Percentiles rank a stretch among this genome's conserved stretches.
These are phyloP conservation scores for Mortierella sp. DNA, from an alignment of 371 early-diverging fungal species.

Conservation along the genomic window DNA sequence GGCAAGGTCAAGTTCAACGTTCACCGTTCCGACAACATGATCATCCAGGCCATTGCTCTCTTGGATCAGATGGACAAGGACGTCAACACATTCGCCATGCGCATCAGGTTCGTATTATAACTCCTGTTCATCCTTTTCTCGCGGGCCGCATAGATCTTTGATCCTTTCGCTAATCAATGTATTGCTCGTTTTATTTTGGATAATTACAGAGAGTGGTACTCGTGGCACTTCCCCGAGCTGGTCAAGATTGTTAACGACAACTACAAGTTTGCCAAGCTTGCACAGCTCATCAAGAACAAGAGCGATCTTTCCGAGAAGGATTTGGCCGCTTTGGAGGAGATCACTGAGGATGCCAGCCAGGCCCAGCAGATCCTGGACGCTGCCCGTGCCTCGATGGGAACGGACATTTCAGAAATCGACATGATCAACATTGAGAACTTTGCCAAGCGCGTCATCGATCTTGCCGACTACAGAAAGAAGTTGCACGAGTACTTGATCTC, in stretches of 20 bases:
- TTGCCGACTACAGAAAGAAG: constrained; percentile 92
- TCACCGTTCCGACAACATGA: constrained; percentile 95
- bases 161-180: no score
- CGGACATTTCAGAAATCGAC: constrained; percentile 92
- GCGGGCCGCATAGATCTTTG: no score
- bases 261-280: constrained; percentile 88
- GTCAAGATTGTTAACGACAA: constrained; percentile 95
- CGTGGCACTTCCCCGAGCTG: constrained; percentile 99
- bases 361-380: constrained; percentile 91
- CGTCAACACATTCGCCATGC: constrained; percentile 97
- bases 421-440: constrained; percentile 95
- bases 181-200: not conserved
- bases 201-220: constrained; percentile 93
- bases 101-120: constrained; percentile 66
- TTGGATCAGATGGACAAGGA: constrained; percentile 96
- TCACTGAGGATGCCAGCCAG: constrained; percentile 73
- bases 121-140: no score
- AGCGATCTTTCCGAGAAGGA: constrained; percentile 80
- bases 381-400: constrained; percentile 96
- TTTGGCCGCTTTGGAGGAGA: constrained; percentile 79
- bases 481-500: constrained; percentile 92
- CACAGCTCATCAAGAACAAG: constrained; percentile 93
- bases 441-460: constrained; percentile 92
- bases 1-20: constrained; percentile 99
- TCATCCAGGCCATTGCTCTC: constrained; percentile 94